Percentiles rank a stretch among this genome's conserved stretches.
These are phyloP conservation scores for Hanseniaspora taiwanica DNA, from an alignment of 805 yeast species.

Conservation along the genomic window DNA sequence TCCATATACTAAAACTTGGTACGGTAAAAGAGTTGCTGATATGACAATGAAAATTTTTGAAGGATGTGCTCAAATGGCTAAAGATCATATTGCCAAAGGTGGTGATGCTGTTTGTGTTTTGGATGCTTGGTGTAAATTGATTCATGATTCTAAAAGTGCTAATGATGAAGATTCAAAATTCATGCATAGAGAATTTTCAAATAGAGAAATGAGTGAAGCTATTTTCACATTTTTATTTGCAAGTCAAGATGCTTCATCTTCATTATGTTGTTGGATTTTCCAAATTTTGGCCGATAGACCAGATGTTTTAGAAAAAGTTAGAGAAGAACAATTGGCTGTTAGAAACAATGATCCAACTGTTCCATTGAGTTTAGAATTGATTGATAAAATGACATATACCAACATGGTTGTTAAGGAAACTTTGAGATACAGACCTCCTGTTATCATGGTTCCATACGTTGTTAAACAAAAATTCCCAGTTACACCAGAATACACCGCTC, in stretches of 20 bases:
- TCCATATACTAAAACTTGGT: conserved; percentile 97
- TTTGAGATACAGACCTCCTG: conserved; percentile 93
- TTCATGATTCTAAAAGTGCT: conserved; percentile 51
- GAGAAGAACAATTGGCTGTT: conserved; percentile 81
- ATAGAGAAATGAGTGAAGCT: conserved; percentile 91
- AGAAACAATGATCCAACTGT: conserved; percentile 62
- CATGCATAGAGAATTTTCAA: conserved; percentile 67
- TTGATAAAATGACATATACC: conserved; percentile 81
- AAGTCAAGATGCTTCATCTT: conserved; percentile 94
- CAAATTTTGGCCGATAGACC: conserved; percentile 94
- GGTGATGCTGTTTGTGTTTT: conserved; percentile 77
- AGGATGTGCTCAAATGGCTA: conserved; percentile 77
- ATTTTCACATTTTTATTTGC: conserved; percentile 95
- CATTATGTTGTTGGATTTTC: conserved; percentile 96
- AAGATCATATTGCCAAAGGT: conserved; percentile 61
- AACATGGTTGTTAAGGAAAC: conserved; percentile 84
- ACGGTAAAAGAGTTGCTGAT: conserved; percentile 87
- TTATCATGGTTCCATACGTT: conserved; percentile 93
- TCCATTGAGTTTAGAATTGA: conserved; percentile 54
- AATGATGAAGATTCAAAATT: conserved; percentile 41
- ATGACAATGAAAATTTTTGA: conserved; percentile 88
- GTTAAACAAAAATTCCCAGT: conserved; percentile 81
- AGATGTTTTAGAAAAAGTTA: conserved; percentile 70
- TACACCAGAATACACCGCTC: conserved; percentile 73
- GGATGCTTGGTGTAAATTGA: conserved; percentile 88